Base-by-base conservation (phyloP, 306 rosid species). In the Comarum palustre region DNA sequence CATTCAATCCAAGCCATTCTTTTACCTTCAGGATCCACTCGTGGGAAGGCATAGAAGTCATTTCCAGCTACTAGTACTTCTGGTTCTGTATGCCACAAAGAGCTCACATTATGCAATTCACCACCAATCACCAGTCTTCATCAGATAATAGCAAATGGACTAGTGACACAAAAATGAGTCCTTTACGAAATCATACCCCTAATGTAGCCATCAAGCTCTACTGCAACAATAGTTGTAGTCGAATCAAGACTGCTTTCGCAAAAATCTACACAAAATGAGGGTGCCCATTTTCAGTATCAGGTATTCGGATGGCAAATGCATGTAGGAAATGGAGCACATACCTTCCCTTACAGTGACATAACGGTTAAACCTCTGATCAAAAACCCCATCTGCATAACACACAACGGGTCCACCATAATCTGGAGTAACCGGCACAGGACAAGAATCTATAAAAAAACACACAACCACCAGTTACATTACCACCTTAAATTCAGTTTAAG, bases 31-130 rank as follows among this genome's bases (percentile, higher is more conserved):
- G 81, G 68, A 41, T 91, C 99, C 76, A 94, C 38, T 32, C 96
- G 95, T 13, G 96, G 97, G 86, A 90, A 94, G 78, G 96, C 99
- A 82, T 94, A 91, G 88, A 91, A 91, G 52, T 94, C 97, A 54
- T 82, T 86, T 50, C 97, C 99, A 2, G 88, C 84, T 39, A 94
- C 83, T 8, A 94, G 78, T 24, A 86, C 81, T 75, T 84, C 69
- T 10, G 97, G 91, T 79, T 91, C 95, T 94, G 93, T 43, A 77
- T 54, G 72, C 57, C 80, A 72, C 10, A 47, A 27, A 39, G 27
- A 41, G 41, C 71, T 77, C 74, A 71, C 17, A 76, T 75, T 61
- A 77, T 22, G 27, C 55, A 48, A 17, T 47, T 16, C 52, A 47
- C 19, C 52, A 47, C 20, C 52, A 46, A 3, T 43, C 47, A 2